A percentile compares a stretch with the other conserved stretches of the same genome.
phyloP scores from a whole-genome alignment of 164 flowering plant species.

The Chloranthus sessilifolius region DNA sequence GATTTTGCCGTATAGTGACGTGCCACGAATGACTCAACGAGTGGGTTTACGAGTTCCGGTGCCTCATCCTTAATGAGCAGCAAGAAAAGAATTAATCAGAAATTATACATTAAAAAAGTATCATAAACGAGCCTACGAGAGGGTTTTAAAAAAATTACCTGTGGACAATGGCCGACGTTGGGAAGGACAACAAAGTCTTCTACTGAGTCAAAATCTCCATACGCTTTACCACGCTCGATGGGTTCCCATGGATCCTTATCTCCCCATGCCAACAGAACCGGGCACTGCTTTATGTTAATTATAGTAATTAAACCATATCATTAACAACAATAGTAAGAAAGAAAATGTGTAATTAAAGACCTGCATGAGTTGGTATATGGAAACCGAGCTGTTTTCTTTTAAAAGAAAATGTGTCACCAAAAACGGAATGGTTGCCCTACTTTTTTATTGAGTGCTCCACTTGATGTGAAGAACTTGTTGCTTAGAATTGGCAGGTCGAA shows the following conservation, averaged over 20 bases:
- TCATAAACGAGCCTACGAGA: background rate
- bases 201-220: slow-evolving; percentile 56
- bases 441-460: no score
- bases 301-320: no score
- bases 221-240: slow-evolving; percentile 75
- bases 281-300: no score
- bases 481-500: no score
- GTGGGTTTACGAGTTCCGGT: slow-evolving; percentile 87
- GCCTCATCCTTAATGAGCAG: slow-evolving; percentile 69
- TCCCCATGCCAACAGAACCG: slow-evolving; percentile 91
- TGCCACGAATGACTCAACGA: slow-evolving; percentile 70
- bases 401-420: no score
- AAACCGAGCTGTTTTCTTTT: no score
- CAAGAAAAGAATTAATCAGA: slow-evolving; percentile 4
- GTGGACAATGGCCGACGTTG: slow-evolving; percentile 96
- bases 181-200: slow-evolving; percentile 84
- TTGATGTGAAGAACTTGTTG: no score
- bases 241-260: slow-evolving; percentile 99
- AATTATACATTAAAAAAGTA: background rate
- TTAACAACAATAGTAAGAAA: no score
- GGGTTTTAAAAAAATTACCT: slow-evolving; percentile 43
- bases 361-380: no score
- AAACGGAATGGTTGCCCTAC: no score
- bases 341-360: no score
- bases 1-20: slow-evolving; percentile 39